These are phyloP conservation scores for Talaromyces sp. DNA, from an alignment of 2,329 filamentous ascomycete genomes.

Conservation along the genomic window DNA sequence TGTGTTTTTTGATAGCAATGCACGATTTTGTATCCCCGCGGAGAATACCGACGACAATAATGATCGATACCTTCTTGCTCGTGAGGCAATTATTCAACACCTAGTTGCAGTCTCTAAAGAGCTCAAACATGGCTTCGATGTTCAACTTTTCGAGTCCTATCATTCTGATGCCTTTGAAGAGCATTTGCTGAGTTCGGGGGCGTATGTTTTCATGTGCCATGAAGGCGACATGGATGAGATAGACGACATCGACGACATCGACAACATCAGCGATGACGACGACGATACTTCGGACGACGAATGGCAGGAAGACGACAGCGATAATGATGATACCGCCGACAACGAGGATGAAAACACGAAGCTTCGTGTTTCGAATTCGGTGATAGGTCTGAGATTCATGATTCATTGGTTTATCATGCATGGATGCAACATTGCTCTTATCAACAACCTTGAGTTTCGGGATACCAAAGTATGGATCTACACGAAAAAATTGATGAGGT, in stretches of 20 bases:
- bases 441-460: constrained; percentile 61
- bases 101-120: constrained; percentile 46
- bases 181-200: constrained; percentile 54
- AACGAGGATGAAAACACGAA: neutral
- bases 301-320: neutral
- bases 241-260: neutral
- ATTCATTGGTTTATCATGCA: constrained; percentile 54
- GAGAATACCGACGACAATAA: constrained; percentile 22
- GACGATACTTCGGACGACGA: neutral
- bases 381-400: constrained; percentile 38
- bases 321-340: neutral
- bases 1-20: constrained; percentile 17
- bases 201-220: constrained; percentile 68
- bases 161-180: constrained; percentile 48
- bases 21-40: constrained; percentile 9
- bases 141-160: neutral
- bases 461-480: constrained; percentile 57
- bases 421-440: constrained; percentile 61
- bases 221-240: constrained; percentile 47
- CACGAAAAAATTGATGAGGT: neutral
- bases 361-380: neutral
- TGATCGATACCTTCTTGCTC: constrained; percentile 57
- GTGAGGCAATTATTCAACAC: constrained; percentile 64
- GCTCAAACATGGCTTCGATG: constrained; percentile 29
- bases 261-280: neutral